These are phyloP conservation scores for Dryas octopetala DNA, from an alignment of 306 rosid genomes.

Conservation along the genomic window DNA sequence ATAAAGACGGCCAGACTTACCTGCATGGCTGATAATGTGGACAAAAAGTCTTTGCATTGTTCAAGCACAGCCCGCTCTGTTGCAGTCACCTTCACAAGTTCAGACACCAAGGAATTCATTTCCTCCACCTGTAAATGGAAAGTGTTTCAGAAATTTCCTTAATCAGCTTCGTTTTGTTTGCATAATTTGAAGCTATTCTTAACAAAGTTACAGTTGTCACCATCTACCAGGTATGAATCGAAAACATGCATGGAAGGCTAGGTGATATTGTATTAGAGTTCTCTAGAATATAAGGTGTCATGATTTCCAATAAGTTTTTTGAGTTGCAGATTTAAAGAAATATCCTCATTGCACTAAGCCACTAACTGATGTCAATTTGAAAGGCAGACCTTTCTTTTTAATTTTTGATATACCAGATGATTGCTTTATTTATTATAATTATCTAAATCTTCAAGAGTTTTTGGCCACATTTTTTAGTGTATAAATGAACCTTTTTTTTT, in stretches of 20 bases:
- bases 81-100: constrained; percentile 73
- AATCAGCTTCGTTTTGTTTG: background rate
- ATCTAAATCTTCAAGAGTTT: background rate
- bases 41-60: constrained; percentile 78
- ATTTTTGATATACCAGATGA: background rate
- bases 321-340: background rate
- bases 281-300: background rate
- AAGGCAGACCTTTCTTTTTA: background rate
- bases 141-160: constrained; percentile 25
- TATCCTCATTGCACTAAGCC: too few species aligned
- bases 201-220: background rate
- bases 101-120: constrained; percentile 72
- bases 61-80: constrained; percentile 73
- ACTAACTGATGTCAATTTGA: background rate
- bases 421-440: background rate
- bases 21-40: constrained; percentile 75
- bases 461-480: background rate
- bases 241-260: background rate
- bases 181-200: background rate
- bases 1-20: constrained; percentile 33
- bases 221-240: background rate
- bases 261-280: background rate
- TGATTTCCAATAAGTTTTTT: background rate
- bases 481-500: too few species aligned
- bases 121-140: constrained; percentile 69